phyloP scores from a whole-genome alignment of 2,329 filamentous ascomycete species.

The Pseudogymnoascus sp. region DNA sequence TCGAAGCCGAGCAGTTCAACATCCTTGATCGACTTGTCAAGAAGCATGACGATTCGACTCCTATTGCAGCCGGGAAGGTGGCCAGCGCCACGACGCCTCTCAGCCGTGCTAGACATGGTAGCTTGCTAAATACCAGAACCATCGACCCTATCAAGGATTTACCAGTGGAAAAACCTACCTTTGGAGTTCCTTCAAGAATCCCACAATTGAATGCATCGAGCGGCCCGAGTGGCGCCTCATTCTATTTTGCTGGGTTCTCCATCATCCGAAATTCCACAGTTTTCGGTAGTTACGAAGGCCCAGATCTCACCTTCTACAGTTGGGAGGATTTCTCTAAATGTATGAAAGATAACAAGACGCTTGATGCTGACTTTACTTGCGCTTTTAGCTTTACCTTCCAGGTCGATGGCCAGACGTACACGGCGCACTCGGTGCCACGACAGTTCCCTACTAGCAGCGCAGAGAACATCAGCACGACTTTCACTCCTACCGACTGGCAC shows the following conservation, averaged over 20 bases:
- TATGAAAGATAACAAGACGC: background rate
- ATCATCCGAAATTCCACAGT: background rate
- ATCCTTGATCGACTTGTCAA: slow-evolving; percentile 12
- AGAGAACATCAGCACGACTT: slow-evolving; percentile 55
- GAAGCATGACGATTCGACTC: background rate
- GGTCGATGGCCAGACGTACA: slow-evolving; percentile 3
- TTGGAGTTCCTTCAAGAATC: background rate
- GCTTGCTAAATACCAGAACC: background rate
- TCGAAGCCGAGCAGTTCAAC: slow-evolving; percentile 12
- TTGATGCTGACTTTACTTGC: slow-evolving; percentile 9
- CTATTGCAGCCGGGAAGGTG: background rate
- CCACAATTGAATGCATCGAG: background rate
- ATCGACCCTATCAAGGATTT: background rate
- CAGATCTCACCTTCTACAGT: background rate
- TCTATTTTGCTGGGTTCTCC: background rate
- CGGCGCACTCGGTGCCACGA: background rate
- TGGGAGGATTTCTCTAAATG: slow-evolving; percentile 1
- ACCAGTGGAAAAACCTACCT: background rate
- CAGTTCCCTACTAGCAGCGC: slow-evolving; percentile 38
- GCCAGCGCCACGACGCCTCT: background rate
- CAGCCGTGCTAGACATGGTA: background rate
- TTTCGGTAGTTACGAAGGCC: background rate
- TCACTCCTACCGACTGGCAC: slow-evolving; percentile 42
- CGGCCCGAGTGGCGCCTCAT: background rate
- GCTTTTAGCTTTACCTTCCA: slow-evolving; percentile 6